Evolutionary conservation across 177 flowering plant genomes (phyloP).

Genomic region (Vitis hybrid): DNA sequence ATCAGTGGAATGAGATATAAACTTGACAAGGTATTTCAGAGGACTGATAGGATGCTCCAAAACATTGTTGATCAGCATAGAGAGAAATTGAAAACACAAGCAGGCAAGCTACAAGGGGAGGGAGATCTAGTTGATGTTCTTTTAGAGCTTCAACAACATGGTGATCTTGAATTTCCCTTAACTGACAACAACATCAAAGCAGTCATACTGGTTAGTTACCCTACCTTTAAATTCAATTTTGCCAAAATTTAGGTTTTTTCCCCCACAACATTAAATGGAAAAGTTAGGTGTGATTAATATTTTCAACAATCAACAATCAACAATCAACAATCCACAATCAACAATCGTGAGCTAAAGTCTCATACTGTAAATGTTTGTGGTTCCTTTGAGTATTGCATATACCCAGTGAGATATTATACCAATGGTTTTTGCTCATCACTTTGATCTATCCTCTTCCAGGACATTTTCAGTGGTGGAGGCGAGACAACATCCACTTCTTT

Average conservation of each 20-base stretch:
- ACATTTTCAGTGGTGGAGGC: too few species aligned
- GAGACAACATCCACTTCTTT: too few species aligned
- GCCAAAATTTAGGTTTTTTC: too few species aligned
- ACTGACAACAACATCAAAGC: not conserved
- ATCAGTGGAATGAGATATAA: not conserved
- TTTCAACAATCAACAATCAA: too few species aligned
- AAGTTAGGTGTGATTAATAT: too few species aligned
- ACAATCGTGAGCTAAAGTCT: too few species aligned
- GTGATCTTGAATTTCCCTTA: not conserved
- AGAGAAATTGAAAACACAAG: not conserved
- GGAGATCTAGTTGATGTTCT: not conserved
- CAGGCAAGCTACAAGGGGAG: not conserved
- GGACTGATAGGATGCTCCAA: not conserved
- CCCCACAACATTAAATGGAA: too few species aligned
- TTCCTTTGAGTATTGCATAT: too few species aligned
- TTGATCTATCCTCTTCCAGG: not conserved
- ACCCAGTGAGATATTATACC: not conserved
- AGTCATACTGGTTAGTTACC: not conserved
- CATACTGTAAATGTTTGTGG: not conserved
- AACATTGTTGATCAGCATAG: not conserved
- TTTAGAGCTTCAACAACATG: not conserved
- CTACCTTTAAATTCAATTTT: not conserved
- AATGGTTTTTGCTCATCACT: too few species aligned
- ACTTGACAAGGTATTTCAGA: not conserved
- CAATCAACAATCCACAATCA: too few species aligned